Evolutionary conservation across 2,329 filamentous ascomycete species (phyloP).

Genomic region (Sclerotiophoma versabilis): DNA sequence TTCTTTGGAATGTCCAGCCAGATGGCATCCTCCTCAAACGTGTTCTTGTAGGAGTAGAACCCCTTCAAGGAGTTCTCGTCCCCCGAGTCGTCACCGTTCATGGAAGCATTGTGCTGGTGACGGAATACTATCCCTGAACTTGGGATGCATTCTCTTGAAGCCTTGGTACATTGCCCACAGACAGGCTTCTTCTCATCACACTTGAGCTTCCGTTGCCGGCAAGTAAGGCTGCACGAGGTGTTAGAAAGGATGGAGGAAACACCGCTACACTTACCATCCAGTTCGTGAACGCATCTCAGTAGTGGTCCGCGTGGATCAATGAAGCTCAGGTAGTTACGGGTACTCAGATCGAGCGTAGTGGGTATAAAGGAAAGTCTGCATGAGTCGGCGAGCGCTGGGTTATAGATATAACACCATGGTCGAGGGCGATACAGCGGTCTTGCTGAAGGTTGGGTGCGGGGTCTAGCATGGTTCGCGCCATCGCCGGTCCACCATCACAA

Average conservation of each 20-base stretch:
- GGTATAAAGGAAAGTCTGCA: slow-evolving; percentile 31
- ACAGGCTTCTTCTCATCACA: slow-evolving; percentile 68
- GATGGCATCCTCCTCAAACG: slow-evolving; percentile 65
- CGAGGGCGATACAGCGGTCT: slow-evolving; percentile 29
- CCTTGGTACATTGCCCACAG: slow-evolving; percentile 68
- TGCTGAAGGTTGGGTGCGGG: slow-evolving; percentile 42
- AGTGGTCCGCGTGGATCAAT: slow-evolving; percentile 24
- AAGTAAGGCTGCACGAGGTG: slow-evolving; percentile 53
- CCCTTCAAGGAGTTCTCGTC: slow-evolving; percentile 60
- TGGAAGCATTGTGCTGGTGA: slow-evolving; percentile 73
- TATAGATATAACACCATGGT: slow-evolving; percentile 42
- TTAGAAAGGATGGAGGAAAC: slow-evolving; percentile 1
- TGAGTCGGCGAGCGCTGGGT: slow-evolving; percentile 33
- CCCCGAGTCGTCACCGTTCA: slow-evolving; percentile 62
- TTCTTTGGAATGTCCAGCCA: slow-evolving; percentile 69
- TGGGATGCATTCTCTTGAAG: slow-evolving; percentile 65
- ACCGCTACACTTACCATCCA: slow-evolving; percentile 43
- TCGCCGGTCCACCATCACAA: slow-evolving; percentile 38
- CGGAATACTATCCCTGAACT: slow-evolving; percentile 70
- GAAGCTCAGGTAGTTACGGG: slow-evolving; percentile 19
- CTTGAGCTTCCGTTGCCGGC: slow-evolving; percentile 68
- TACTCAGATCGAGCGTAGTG: slow-evolving; percentile 31
- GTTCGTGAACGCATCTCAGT: slow-evolving; percentile 49
- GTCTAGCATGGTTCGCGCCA: slow-evolving; percentile 46
- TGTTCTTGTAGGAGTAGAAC: slow-evolving; percentile 72